Evolutionary conservation across 768 basidiomycete species (phyloP).

Genomic region (Xerocomellus dryophilus): DNA sequence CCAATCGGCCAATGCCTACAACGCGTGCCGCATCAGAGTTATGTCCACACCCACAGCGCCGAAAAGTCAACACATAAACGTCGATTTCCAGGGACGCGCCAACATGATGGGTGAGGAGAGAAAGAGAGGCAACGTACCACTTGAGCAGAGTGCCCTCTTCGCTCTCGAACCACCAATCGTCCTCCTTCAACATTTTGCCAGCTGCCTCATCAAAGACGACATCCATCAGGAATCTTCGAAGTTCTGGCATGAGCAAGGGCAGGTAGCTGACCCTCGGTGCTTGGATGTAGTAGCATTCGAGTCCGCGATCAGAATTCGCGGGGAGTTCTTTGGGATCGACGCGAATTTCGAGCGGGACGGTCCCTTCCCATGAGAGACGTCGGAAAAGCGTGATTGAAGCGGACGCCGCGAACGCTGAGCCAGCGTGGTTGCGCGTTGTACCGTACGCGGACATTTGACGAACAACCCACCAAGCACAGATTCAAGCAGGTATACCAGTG

Average conservation of each 20-base stretch:
- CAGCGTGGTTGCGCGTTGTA: conserved; percentile 46
- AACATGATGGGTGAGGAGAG: background rate
- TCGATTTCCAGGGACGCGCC: background rate
- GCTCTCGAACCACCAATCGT: conserved; percentile 98
- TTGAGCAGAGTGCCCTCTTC: conserved; percentile 78
- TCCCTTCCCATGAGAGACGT: conserved; percentile 86
- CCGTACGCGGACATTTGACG: conserved; percentile 50
- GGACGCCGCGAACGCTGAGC: conserved; percentile 47
- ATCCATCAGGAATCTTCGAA: conserved; percentile 85
- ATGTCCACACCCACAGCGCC: background rate
- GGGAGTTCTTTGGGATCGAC: conserved; percentile 88
- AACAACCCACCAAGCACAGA: conserved; percentile 1
- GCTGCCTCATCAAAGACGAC: conserved; percentile 88
- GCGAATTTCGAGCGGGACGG: conserved; percentile 84
- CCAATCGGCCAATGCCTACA: conserved; percentile 98
- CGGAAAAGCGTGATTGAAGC: conserved; percentile 82
- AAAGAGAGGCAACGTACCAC: conserved; percentile 56
- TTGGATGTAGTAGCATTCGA: conserved; percentile 88
- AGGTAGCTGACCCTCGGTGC: conserved; percentile 93
- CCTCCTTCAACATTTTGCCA: conserved; percentile 71
- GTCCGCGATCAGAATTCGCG: conserved; percentile 82
- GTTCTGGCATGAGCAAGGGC: conserved; percentile 84
- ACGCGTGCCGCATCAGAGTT: conserved; percentile 9
- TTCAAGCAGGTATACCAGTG: background rate
- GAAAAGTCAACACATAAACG: too few species aligned